phyloP scores from a whole-genome alignment of 176 grass and related monocot species.

The Carex parvula region DNA sequence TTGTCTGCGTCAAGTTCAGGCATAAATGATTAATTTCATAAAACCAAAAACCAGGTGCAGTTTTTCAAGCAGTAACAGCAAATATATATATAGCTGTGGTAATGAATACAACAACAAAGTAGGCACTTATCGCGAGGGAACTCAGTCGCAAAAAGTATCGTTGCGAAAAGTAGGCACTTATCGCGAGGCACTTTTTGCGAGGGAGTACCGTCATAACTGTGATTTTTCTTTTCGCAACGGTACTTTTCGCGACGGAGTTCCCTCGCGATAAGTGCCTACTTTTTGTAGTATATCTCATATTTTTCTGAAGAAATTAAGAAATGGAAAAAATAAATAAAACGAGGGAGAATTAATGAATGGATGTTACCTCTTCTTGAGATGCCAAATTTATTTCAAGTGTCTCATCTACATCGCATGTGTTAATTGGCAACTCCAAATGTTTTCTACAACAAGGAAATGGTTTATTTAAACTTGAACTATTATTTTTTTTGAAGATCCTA shows the following conservation, averaged over 20 bases:
- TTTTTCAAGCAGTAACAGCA: not conserved
- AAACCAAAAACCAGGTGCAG: not conserved
- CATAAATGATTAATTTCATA: not conserved
- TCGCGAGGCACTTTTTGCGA: too few relatives aligned
- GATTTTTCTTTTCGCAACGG: too few relatives aligned
- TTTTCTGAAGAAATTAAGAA: not conserved
- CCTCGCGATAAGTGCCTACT: too few relatives aligned
- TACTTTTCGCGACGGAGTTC: too few relatives aligned
- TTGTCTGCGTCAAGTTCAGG: not conserved
- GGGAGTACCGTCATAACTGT: too few relatives aligned
- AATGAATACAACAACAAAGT: too few relatives aligned
- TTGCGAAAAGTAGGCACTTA: too few relatives aligned
- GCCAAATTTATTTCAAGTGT: constrained; percentile 21
- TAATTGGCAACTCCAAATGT: constrained; percentile 16
- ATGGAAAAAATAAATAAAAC: not conserved
- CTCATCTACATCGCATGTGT: not conserved
- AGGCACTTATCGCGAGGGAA: too few relatives aligned
- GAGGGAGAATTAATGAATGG: not conserved
- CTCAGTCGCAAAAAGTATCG: too few relatives aligned
- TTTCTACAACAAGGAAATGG: not conserved
- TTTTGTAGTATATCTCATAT: too few relatives aligned
- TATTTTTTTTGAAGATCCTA: too few relatives aligned
- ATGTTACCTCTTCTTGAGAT: constrained; percentile 22
- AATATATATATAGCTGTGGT: not conserved
- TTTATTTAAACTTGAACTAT: too few relatives aligned